Percentiles rank a stretch among this genome's conserved stretches.
These are phyloP conservation scores for Beauveria medogensis DNA, from an alignment of 2,329 filamentous ascomycete species.

Conservation along the genomic window DNA sequence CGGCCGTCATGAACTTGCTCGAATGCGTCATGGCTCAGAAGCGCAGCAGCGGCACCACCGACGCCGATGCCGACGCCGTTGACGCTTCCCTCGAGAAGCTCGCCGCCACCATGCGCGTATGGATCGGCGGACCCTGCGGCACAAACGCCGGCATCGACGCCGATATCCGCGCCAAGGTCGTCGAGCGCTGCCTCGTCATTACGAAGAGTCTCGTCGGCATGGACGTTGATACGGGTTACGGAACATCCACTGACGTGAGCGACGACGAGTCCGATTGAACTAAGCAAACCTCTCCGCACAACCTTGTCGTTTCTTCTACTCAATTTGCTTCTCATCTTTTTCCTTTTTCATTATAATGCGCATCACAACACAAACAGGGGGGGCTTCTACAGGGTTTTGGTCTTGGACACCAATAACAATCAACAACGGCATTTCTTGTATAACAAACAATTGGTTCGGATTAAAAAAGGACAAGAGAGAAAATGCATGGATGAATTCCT, in stretches of 20 bases:
- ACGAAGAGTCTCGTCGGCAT: slow-evolving; percentile 52
- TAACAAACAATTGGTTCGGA: background rate
- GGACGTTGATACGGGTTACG: slow-evolving; percentile 53
- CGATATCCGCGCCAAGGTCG: slow-evolving; percentile 43
- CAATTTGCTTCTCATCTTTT: background rate
- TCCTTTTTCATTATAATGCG: background rate
- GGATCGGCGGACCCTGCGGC: slow-evolving; percentile 48
- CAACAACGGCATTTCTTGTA: background rate
- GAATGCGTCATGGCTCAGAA: slow-evolving; percentile 41
- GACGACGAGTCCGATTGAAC: slow-evolving; percentile 16
- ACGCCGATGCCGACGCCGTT: slow-evolving; percentile 35
- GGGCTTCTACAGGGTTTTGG: too few relatives aligned
- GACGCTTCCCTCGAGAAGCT: slow-evolving; percentile 45
- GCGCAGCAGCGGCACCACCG: slow-evolving; percentile 13
- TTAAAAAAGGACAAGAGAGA: background rate
- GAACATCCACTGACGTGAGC: slow-evolving; percentile 45
- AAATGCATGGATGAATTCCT: background rate
- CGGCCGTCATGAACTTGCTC: slow-evolving; percentile 51
- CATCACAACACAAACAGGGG: background rate
- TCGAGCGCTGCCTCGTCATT: slow-evolving; percentile 47
- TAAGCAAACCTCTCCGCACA: background rate
- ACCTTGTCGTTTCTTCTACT: background rate
- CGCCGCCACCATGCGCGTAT: slow-evolving; percentile 49
- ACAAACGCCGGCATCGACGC: slow-evolving; percentile 43
- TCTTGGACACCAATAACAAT: too few relatives aligned